Evolutionary conservation across 495 filamentous ascomycete genomes (phyloP), one percentile per base, ranked within the genome.

Genomic region (Arthonia radiata): DNA sequence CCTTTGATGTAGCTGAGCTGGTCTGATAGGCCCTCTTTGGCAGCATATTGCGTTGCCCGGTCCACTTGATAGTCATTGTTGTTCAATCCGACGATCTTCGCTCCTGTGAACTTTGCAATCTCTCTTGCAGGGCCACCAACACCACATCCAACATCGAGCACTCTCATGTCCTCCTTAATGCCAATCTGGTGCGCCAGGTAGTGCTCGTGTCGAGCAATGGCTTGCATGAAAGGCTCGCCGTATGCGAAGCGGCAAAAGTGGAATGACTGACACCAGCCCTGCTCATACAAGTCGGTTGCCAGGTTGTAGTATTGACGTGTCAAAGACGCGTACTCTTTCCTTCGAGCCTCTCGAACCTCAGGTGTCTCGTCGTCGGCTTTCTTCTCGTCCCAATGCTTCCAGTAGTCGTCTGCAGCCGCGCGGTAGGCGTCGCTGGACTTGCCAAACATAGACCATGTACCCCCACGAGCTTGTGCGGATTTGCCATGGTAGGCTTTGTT

Each of bases 11-110:
- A 94, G 41, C 60, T 66, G 42, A 93, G 53, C 56, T 91, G 78
- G 39, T 79, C 43, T 2, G 70, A 62, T 18, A 94, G 56, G 28
- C 75, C 75, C 45, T 91, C 79, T 40, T 71, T 70, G 27, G 61
- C 49, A 10, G 81, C 78, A 46, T 94, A 93, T 23, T 60, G 61
- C 13, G 71, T 83, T 4, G 86, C 89, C 27, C 86, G 76, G 50
- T 93, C 65, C 44, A 97, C 94, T 54, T 97, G 86, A 61, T 94
- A 94, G 56, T 93, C 83, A 56, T 94, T 97, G 69, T 94, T 97
- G 68, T 97, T 97, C 44, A 97, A 52, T 21, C 86, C 86, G 14
- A 78, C 71, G 33, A 93, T 64, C 40, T 92, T 80, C 42, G 62
- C 71, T 36, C 74, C 83, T 23, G 80, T 68, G 58, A 97, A 97